Evolutionary conservation across 208 protist species (phyloP).

Genomic region (Crithidia mellificae): DNA sequence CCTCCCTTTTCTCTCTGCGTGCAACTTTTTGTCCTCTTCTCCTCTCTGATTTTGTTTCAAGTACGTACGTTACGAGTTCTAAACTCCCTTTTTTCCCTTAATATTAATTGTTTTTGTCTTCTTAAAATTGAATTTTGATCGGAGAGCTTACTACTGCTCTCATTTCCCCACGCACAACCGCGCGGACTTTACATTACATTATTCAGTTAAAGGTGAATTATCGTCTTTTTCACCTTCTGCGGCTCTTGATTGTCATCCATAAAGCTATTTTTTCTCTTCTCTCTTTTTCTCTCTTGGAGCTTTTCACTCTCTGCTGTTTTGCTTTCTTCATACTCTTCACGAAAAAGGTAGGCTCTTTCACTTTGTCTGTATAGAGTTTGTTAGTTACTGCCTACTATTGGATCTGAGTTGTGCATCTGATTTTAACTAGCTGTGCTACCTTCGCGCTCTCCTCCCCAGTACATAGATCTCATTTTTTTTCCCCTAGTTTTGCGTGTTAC

Average conservation of each 20-base stretch:
- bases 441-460: not conserved
- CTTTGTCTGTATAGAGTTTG: too few relatives aligned
- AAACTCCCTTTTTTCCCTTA: constrained; percentile 3
- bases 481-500: not conserved
- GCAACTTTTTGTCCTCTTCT: not conserved
- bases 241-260: too few relatives aligned
- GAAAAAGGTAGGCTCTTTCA: not conserved
- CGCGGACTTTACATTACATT: too few relatives aligned
- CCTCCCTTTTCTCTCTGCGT: not conserved
- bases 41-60: too few relatives aligned
- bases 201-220: too few relatives aligned
- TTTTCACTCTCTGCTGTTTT: not conserved
- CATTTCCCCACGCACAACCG: too few relatives aligned
- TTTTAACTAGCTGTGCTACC: not conserved
- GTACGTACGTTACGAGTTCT: not conserved
- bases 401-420: not conserved
- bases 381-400: too few relatives aligned
- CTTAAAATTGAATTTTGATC: not conserved
- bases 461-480: constrained; percentile 2
- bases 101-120: too few relatives aligned
- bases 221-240: too few relatives aligned
- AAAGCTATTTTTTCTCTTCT: not conserved
- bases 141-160: too few relatives aligned
- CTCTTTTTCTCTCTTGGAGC: not conserved
- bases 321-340: not conserved